These are phyloP conservation scores for Mycena indigotica DNA, from an alignment of 768 basidiomycete genomes.

Conservation along the genomic window DNA sequence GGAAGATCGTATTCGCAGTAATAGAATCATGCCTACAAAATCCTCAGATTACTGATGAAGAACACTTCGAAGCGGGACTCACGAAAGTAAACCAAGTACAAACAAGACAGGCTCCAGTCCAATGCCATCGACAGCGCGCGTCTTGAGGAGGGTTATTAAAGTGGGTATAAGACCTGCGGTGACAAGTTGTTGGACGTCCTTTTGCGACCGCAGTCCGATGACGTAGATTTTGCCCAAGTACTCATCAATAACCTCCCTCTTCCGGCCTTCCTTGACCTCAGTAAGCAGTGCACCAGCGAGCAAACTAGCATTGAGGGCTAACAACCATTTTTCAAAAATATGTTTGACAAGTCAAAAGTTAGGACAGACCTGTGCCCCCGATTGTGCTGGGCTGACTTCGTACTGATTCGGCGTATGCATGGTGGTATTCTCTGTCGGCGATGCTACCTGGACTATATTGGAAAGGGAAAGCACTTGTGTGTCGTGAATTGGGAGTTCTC, in stretches of 20 bases:
- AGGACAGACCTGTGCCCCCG: slow-evolving; percentile 7
- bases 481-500: not conserved
- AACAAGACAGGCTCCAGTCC: slow-evolving; percentile 28
- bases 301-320: slow-evolving; percentile 25
- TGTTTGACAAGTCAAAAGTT: not conserved
- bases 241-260: slow-evolving; percentile 25
- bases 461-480: slow-evolving; percentile 7
- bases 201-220: slow-evolving; percentile 25
- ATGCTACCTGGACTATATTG: slow-evolving; percentile 3
- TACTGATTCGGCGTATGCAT: slow-evolving; percentile 17
- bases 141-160: slow-evolving; percentile 27
- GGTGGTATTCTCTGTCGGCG: not conserved
- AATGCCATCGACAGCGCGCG: slow-evolving; percentile 26
- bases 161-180: slow-evolving; percentile 29
- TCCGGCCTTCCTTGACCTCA: slow-evolving; percentile 27
- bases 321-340: not conserved
- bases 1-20: slow-evolving; percentile 30
- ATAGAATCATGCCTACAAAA: slow-evolving; percentile 25
- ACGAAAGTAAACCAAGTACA: slow-evolving; percentile 28
- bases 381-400: slow-evolving; percentile 14
- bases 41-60: no score
- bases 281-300: slow-evolving; percentile 29
- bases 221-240: slow-evolving; percentile 25
- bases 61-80: no score
- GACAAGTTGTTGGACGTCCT: slow-evolving; percentile 29